Percentiles rank a stretch among this genome's conserved stretches.
These are phyloP conservation scores for Neopestalotiopsis sp. DNA, from an alignment of 2,329 filamentous ascomycete genomes.

Conservation along the genomic window DNA sequence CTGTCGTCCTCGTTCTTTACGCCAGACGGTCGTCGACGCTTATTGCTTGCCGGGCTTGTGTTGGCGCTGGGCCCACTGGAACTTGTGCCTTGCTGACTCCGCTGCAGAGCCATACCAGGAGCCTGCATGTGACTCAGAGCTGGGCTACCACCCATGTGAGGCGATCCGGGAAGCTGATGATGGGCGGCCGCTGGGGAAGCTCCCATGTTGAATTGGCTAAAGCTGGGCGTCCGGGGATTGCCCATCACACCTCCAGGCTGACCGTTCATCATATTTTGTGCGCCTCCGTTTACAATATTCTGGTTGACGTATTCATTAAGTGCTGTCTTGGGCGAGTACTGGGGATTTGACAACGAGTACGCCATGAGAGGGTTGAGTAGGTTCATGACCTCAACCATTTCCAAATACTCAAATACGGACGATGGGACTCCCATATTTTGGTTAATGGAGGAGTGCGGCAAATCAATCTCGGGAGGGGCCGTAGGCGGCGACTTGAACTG, in stretches of 20 bases:
- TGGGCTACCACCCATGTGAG: constrained; percentile 62
- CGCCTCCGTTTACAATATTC: constrained; percentile 45
- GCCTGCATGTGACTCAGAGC: constrained; percentile 67
- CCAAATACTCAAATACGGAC: constrained; percentile 67
- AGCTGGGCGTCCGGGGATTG: constrained; percentile 58
- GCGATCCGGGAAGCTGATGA: constrained; percentile 66
- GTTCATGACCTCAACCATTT: constrained; percentile 69
- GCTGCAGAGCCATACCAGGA: constrained; percentile 69
- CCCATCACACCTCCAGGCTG: constrained; percentile 47
- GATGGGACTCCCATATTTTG: constrained; percentile 63
- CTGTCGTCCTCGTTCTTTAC: constrained; percentile 64
- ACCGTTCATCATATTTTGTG: constrained; percentile 49
- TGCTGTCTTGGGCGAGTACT: constrained; percentile 60
- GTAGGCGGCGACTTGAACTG: constrained; percentile 63
- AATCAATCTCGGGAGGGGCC: constrained; percentile 63
- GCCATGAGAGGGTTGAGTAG: constrained; percentile 55
- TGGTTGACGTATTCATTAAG: constrained; percentile 64
- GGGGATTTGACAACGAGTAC: constrained; percentile 60
- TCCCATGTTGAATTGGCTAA: constrained; percentile 62
- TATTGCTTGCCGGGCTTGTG: constrained; percentile 67
- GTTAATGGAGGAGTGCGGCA: constrained; percentile 65
- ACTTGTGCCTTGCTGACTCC: constrained; percentile 70
- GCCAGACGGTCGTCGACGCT: constrained; percentile 60
- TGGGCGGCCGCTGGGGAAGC: constrained; percentile 65
- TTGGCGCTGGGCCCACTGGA: constrained; percentile 71